Percentiles rank a stretch among this genome's conserved stretches.
Evolutionary conservation across 2,329 filamentous ascomycete genomes (phyloP).

Genomic region (Tolypocladium guangdongense): DNA sequence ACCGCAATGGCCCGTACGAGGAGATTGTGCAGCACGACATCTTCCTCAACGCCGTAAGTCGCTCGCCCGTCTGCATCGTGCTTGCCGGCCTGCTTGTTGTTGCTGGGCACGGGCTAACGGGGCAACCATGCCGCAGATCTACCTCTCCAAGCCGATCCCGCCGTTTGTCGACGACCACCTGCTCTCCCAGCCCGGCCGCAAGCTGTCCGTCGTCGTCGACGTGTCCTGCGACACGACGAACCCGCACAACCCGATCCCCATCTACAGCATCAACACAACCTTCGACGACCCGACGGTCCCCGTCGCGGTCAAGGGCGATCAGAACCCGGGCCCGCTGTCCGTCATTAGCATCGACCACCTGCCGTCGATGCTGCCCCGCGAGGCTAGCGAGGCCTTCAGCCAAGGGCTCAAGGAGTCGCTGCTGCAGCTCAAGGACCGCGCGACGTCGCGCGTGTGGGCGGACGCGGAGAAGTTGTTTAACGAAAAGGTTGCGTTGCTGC

Average conservation of each 20-base stretch:
- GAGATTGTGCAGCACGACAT: constrained; percentile 69
- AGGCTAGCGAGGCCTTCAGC: constrained; percentile 80
- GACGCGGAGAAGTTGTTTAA: constrained; percentile 76
- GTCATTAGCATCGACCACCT: constrained; percentile 87
- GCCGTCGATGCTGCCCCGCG: constrained; percentile 71
- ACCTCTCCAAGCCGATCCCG: constrained; percentile 26
- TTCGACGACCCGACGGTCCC: constrained; percentile 81
- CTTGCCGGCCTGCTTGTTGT: background rate
- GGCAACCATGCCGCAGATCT: constrained; percentile 2
- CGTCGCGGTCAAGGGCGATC: constrained; percentile 47
- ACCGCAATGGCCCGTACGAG: constrained; percentile 58
- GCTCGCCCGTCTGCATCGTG: too few species aligned
- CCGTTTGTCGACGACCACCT: constrained; percentile 71
- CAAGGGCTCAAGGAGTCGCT: constrained; percentile 67
- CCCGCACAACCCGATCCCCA: constrained; percentile 60
- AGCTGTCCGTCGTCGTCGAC: constrained; percentile 71
- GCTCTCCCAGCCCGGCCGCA: constrained; percentile 49
- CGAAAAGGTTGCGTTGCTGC: constrained; percentile 65
- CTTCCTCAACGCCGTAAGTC: constrained; percentile 54
- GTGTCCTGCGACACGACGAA: constrained; percentile 67
- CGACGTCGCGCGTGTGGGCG: constrained; percentile 67
- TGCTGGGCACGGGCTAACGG: background rate
- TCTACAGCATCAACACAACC: constrained; percentile 77
- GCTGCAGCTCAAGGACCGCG: constrained; percentile 64
- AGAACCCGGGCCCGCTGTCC: constrained; percentile 46